Evolutionary conservation across 2,329 filamentous ascomycete genomes (phyloP), one percentile per base, ranked within the genome.

Genomic region (Talaromyces piceae): DNA sequence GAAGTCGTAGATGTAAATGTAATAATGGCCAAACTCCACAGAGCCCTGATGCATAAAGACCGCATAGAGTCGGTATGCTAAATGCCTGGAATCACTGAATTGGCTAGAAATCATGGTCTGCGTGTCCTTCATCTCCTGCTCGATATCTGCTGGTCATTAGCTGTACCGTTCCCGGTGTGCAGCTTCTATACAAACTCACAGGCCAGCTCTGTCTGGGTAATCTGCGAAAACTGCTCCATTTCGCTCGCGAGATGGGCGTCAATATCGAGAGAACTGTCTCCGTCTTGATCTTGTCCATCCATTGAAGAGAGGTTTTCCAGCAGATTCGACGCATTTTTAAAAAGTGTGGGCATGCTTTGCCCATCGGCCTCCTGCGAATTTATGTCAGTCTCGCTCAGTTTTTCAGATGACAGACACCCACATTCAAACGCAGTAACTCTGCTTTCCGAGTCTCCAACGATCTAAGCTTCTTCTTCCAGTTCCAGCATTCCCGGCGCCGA

Each of bases 1-100:
- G 67, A 95, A 95, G 71, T 97, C 93, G 63, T 84, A 87, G 57
- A 98, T 94, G 79, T 91, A 96, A 41, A 96, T 89, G 85, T 89
- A 96, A 71, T 97, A 98, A 68, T 98, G 93, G 0, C 93, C 93
- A 43, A 84, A 84, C 41, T 77, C 79, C 37, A 84, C 77, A 25
- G 69, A 71, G 26, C 78, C 78, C 18, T 86, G 84, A 66, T 98
- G 93, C 61, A 95, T 91, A 63, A 98, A 95, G 27, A 96, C 87
- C 0, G 91, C 88, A 59, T 96, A 91, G 4, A 98, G 79, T 12
- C 82, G 82, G 66, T 97, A 98, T 9, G 84, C 80, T 44, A 88
- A 74, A 23, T 81, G 73, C 41, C 78, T 77, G 61, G 84, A 78
- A 48, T 80, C 77, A 3, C 75, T 75, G 61, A 90, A 91, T 47